Evolutionary conservation across 305 asterid genomes (phyloP), one percentile per base, ranked within the genome.

Genomic region (Plantago coronopus): DNA sequence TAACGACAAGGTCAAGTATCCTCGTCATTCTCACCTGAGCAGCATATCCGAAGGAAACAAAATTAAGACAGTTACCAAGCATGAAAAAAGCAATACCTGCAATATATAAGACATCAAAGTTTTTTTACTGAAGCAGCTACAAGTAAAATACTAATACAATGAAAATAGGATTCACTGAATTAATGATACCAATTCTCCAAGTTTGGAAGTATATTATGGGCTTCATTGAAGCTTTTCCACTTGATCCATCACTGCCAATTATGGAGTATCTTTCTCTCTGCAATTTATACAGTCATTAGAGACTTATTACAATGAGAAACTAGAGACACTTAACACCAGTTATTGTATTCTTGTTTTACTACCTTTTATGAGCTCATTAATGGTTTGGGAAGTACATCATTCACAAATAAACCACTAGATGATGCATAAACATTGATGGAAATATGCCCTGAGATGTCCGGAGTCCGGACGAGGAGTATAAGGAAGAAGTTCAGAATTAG

Each of bases 21-120:
- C 37, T 37, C 58, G 65, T 62, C 68, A 27, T 61, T 70, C 95
- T 74, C 60, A 91, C 97, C 94, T 87, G 98, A 67, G 98, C 98
- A 61, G 98, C 98, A 73, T 88, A 91, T 66, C 98, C 98, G 66
- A 91, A 91, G 22, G 96, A 91, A 70, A 91, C 62, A 82, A 91
- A 91, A 78, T 91, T 91, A 72, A 91, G 95, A 80, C 88, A 82
- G 74, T 91, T 88, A 47, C 98, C 98, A 62, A 91, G 70, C 68
- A 82, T 78, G 65, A 91, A 91, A 72, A 91, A 88, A 38, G 81
- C 63, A 69, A 88, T 82, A 65, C 96, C 97, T 91, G 86, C 82
- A 78, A 50, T 59, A 48, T 55, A 51, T 11, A 65, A 62, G 59
- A 72, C 20, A 42, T 48, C 60, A 37, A 45, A 63, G 21, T 63